Percentiles rank a stretch among this genome's conserved stretches.
Evolutionary conservation across 2,329 filamentous ascomycete genomes (phyloP).

Genomic region (Fusarium mundagurra): DNA sequence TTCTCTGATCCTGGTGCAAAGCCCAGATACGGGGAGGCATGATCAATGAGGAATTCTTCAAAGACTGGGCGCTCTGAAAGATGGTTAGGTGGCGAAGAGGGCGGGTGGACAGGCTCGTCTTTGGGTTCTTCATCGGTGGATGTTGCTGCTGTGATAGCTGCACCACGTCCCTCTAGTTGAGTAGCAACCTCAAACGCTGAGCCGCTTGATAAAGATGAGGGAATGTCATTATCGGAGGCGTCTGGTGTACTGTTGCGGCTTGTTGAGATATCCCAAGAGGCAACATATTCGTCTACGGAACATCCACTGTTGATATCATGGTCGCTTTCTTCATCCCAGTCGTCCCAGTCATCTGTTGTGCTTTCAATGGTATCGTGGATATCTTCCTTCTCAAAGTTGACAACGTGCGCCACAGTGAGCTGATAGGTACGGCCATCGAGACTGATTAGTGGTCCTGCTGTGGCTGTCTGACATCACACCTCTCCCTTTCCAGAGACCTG

Average conservation of each 20-base stretch:
- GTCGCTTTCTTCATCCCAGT: not conserved
- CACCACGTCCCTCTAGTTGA: accelerated
- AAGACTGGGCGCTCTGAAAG: not conserved
- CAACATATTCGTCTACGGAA: not conserved
- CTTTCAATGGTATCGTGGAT: accelerated
- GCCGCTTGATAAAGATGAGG: not conserved
- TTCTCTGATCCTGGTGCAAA: not conserved
- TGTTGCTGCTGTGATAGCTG: not conserved
- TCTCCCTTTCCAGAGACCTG: not conserved
- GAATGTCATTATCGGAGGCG: not conserved
- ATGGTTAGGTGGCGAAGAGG: accelerated
- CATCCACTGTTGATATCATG: accelerated
- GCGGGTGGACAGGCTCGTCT: too few species aligned
- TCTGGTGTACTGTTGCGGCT: not conserved
- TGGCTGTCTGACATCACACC: not conserved
- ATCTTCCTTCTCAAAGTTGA: not conserved
- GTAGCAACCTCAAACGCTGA: not conserved
- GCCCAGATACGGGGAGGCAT: not conserved
- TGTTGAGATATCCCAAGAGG: not conserved
- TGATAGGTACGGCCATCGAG: not conserved
- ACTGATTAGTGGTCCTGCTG: accelerated
- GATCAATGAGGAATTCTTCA: not conserved
- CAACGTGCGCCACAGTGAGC: not conserved
- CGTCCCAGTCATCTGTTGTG: not conserved
- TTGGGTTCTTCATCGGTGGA: accelerated